Evolutionary conservation across 2,329 filamentous ascomycete species (phyloP), one percentile per base, ranked within the genome.

Genomic region (Coniochaeta prunicola): DNA sequence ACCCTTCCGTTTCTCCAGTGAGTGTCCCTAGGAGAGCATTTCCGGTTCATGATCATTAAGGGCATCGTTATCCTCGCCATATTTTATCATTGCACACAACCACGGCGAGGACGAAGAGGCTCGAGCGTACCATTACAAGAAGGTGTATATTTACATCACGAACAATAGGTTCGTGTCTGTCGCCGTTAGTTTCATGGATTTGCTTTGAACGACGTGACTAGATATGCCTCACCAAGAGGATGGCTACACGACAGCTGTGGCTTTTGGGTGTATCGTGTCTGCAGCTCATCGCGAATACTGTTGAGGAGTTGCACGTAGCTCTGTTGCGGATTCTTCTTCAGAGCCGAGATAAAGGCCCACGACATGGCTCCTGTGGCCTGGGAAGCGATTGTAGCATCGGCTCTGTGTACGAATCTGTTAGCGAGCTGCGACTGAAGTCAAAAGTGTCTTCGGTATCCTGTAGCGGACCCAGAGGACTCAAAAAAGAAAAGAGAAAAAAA

Each of bases 321-420:
- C 79, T 99, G 94, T 70, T 97, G 92, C 0, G 93, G 92, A 72
- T 97, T 96, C 82, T 96, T 96, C 78, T 91, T 93, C 65, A 99
- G 83, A 48, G 92, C 88, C 5, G 81, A 89, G 71, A 99, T 92
- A 72, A 99, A 99, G 10, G 94, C 94, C 87, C 90, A 97, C 1
- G 92, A 96, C 94, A 99, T 97, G 70, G 94, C 94, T 57, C 94
- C 94, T 0, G 94, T 97, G 30, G 94, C 93, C 75, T 97, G 84
- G 57, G 92, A 89, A 36, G 83, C 86, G 67, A 97, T 97, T 21
- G 86, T 90, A n/a, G 93, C 92, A 72, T 99, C 94, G 74, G 91
- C 90, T 64, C 92, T 96, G 67, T 60, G 55, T 24, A 28, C 21
- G 26, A 59, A n/a, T 19, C 19, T 19, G 8, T 38, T 30, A 54